phyloP scores from a whole-genome alignment of 129 eudicot species.

The Ambrosia artemisiifolia region DNA sequence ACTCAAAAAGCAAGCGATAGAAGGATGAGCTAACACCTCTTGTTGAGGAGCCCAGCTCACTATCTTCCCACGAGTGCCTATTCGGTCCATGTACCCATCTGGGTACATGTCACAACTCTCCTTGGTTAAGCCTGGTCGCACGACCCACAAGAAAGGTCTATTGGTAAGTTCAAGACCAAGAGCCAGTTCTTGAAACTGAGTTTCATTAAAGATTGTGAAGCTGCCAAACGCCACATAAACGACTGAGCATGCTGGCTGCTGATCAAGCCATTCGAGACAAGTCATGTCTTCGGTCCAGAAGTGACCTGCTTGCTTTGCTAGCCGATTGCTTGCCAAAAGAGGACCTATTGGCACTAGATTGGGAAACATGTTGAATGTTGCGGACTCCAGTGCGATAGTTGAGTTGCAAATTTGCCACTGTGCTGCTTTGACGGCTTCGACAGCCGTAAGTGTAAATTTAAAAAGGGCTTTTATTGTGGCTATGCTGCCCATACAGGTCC shows the following conservation, averaged over 20 bases:
- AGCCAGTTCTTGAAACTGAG: conserved; percentile 5
- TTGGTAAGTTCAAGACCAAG: conserved; percentile 20
- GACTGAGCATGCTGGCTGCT: conserved; percentile 33
- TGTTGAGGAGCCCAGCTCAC: conserved; percentile 69
- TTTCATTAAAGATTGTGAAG: not conserved
- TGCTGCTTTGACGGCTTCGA: not conserved
- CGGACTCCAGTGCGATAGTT: conserved; percentile 39
- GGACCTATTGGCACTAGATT: conserved; percentile 45
- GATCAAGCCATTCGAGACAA: conserved; percentile 53
- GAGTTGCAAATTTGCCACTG: conserved; percentile 41
- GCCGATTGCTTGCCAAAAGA: conserved; percentile 41
- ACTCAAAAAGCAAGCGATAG: not conserved
- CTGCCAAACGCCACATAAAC: not conserved
- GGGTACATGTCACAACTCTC: not conserved
- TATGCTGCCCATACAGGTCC: conserved; percentile 33
- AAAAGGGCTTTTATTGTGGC: not conserved
- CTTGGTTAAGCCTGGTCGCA: conserved; percentile 15
- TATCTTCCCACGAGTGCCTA: conserved; percentile 28
- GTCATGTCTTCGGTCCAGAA: conserved; percentile 46
- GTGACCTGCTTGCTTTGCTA: conserved; percentile 20
- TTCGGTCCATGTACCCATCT: conserved; percentile 13
- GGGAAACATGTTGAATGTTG: conserved; percentile 26
- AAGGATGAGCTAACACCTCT: conserved; percentile 23
- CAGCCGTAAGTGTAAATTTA: not conserved
- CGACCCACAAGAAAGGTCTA: conserved; percentile 56